A percentile compares a stretch with the other conserved stretches of the same genome.
phyloP scores from a whole-genome alignment of 306 rosid species.

The Cucumis hystrix region DNA sequence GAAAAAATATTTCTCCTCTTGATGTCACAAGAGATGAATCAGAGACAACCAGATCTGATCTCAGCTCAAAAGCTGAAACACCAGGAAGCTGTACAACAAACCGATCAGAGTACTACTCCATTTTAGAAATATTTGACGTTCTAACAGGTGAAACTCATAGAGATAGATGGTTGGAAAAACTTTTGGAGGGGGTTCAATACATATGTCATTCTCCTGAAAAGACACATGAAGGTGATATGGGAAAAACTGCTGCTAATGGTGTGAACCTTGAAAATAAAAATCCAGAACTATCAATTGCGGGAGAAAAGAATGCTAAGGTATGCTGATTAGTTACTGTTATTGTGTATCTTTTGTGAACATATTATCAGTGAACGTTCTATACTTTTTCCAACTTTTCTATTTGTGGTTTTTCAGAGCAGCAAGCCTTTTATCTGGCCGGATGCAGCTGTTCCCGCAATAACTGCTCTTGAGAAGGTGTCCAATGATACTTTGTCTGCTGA shows the following conservation, averaged over 20 bases:
- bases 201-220: slow-evolving; percentile 39
- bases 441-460: slow-evolving; percentile 59
- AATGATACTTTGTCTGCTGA: slow-evolving; percentile 53
- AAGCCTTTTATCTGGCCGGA: slow-evolving; percentile 76
- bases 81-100: slow-evolving; percentile 42
- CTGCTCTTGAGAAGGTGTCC: slow-evolving; percentile 74
- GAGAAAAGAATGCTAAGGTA: slow-evolving; percentile 51
- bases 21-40: slow-evolving; percentile 68
- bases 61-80: slow-evolving; percentile 49
- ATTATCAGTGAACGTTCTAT: neutral
- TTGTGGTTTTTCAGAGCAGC: slow-evolving; percentile 29
- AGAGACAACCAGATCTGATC: slow-evolving; percentile 33
- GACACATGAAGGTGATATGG: slow-evolving; percentile 27
- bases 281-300: slow-evolving; percentile 21
- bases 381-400: neutral
- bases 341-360: neutral
- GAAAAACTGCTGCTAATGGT: slow-evolving; percentile 29
- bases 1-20: slow-evolving; percentile 51
- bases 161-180: slow-evolving; percentile 85
- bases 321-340: neutral
- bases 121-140: slow-evolving; percentile 37
- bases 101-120: slow-evolving; percentile 39
- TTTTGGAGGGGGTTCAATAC: slow-evolving; percentile 44
- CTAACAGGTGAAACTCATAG: slow-evolving; percentile 65
- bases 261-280: slow-evolving; percentile 20